Conservation (phyloP, 2,329 filamentous ascomycete genomes). For the Fusarium pilosicola region DNA sequence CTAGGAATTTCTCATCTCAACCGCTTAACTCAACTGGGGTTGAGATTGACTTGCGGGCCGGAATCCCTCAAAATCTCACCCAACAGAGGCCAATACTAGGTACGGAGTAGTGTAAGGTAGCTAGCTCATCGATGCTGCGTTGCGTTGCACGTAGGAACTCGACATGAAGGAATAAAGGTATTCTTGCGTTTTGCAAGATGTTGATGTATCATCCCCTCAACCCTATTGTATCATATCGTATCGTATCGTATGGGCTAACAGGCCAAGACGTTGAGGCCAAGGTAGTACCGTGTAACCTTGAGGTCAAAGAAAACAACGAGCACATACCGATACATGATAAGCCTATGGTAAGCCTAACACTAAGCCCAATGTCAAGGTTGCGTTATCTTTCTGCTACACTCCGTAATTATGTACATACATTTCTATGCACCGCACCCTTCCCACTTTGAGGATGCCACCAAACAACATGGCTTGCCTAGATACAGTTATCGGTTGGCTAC, state of each 20-base stretch:
- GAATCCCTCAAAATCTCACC: constrained; percentile 26
- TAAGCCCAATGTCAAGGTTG: background rate
- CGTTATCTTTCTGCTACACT: background rate
- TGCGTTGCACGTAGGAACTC: background rate
- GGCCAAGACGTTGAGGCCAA: constrained; percentile 4
- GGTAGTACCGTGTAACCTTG: background rate
- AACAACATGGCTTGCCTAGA: background rate
- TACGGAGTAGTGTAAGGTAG: background rate
- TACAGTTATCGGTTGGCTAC: background rate
- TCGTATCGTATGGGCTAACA: background rate
- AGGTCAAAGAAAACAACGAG: background rate
- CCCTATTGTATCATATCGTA: background rate
- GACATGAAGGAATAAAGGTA: background rate
- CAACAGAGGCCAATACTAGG: background rate
- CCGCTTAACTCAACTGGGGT: constrained; percentile 1
- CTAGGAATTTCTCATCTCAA: constrained; percentile 25
- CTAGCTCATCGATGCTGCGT: constrained; percentile 7
- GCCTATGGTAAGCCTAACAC: background rate
- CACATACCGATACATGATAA: background rate
- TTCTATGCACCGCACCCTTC: background rate
- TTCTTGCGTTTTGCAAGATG: background rate
- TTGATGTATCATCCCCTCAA: background rate
- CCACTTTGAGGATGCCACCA: constrained; percentile 20
- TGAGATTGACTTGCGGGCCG: constrained; percentile 33
- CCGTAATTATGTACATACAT: background rate